A percentile compares a stretch with the other conserved stretches of the same genome.
These are phyloP conservation scores for Gyromitra esculenta DNA, from an alignment of 2,329 filamentous ascomycete genomes.

Conservation along the genomic window DNA sequence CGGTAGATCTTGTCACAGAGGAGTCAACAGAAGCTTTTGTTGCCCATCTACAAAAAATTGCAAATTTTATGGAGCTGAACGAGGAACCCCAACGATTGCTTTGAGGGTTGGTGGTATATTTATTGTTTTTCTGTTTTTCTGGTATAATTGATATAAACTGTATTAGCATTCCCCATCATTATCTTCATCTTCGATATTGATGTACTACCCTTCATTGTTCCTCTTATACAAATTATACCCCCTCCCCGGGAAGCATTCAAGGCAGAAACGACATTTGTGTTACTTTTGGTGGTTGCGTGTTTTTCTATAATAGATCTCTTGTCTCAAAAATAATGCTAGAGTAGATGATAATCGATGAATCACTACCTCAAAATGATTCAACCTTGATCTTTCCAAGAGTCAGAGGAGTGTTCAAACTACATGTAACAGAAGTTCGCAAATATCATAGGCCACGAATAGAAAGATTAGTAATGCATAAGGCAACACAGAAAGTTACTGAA, in stretches of 20 bases:
- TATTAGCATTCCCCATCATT: constrained; percentile 25
- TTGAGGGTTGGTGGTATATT: constrained; percentile 5
- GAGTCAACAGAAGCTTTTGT: constrained; percentile 36
- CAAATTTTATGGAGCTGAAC: constrained; percentile 35
- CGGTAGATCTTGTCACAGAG: constrained; percentile 30
- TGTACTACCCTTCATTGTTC: neutral
- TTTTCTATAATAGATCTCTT: neutral
- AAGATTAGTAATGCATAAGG: neutral
- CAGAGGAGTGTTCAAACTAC: neutral
- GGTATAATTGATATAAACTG: constrained; percentile 15
- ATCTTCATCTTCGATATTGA: neutral
- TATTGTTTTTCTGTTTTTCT: neutral
- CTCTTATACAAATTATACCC: neutral
- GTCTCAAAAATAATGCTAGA: neutral
- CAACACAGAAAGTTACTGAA: neutral
- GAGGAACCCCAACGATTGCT: constrained; percentile 37
- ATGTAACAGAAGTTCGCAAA: neutral
- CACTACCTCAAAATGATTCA: neutral
- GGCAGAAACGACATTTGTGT: neutral
- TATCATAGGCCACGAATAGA: neutral
- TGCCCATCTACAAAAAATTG: constrained; percentile 34
- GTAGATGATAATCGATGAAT: no score
- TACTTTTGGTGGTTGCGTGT: neutral
- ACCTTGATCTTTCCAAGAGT: neutral
- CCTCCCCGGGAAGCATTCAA: neutral